Conservation (phyloP, 2,329 filamentous ascomycete species). For the Xylaria sp. region DNA sequence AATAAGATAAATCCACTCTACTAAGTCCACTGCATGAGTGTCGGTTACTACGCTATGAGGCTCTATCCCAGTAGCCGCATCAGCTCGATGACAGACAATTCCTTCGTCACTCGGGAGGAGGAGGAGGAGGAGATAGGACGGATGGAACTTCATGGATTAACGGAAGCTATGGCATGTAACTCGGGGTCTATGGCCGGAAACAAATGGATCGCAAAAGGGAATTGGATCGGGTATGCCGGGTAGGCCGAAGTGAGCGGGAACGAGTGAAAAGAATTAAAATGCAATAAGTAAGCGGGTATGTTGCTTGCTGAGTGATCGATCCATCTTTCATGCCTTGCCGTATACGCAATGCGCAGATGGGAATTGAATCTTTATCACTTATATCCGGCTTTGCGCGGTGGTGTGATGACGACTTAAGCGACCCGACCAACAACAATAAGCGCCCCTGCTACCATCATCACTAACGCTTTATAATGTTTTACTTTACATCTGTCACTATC, state of each 20-base stretch:
- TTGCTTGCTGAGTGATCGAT: constrained; percentile 14
- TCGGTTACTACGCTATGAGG: background rate
- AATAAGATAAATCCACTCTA: constrained; percentile 22
- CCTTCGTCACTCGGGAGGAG: background rate
- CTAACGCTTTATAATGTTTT: background rate
- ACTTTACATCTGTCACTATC: background rate
- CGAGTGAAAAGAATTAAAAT: constrained; percentile 1
- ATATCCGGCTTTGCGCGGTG: constrained; percentile 1
- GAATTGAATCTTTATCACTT: background rate
- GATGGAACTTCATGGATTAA: constrained; percentile 8
- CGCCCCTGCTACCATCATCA: background rate
- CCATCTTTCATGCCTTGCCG: background rate
- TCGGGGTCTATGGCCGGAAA: background rate
- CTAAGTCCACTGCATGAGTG: background rate
- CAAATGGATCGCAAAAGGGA: constrained; percentile 3
- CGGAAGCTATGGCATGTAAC: background rate
- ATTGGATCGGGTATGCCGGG: constrained; percentile 8
- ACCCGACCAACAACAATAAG: background rate
- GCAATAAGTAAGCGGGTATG: constrained; percentile 15
- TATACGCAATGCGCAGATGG: background rate
- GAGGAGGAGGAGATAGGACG: background rate
- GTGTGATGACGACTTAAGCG: background rate
- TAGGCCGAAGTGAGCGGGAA: constrained; percentile 6
- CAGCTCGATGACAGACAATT: constrained; percentile 5
- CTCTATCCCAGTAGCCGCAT: background rate